Evolutionary conservation across 331 rosid species (phyloP).

Genomic region (Arachis monticola): DNA sequence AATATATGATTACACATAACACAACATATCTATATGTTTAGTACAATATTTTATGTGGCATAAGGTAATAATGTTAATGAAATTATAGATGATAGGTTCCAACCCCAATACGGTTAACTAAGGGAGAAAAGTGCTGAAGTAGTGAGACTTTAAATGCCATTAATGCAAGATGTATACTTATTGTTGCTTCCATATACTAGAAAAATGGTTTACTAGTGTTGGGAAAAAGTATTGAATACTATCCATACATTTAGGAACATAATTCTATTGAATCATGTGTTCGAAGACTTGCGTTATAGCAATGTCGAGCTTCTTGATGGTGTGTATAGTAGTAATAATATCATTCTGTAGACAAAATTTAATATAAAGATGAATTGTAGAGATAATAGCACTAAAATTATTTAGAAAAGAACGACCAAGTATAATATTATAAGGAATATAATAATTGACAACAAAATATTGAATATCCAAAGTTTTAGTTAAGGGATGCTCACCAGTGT

Average conservation of each 20-base stretch:
- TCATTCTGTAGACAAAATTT: no score
- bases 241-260: neutral
- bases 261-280: slow-evolving; percentile 42
- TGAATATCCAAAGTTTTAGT: no score
- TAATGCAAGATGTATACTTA: slow-evolving; percentile 5
- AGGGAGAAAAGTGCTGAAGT: slow-evolving; percentile 20
- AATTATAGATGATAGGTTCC: slow-evolving; percentile 16
- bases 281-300: slow-evolving; percentile 42
- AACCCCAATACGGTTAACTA: neutral
- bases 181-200: slow-evolving; percentile 19
- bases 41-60: slow-evolving; percentile 36
- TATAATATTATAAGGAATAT: no score
- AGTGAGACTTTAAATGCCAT: slow-evolving; percentile 14
- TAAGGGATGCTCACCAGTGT: no score
- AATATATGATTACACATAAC: slow-evolving; percentile 3
- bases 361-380: no score
- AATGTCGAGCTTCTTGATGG: no score
- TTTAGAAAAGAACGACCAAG: no score
- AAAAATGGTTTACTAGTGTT: neutral
- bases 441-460: no score
- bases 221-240: neutral
- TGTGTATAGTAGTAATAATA: no score
- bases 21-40: slow-evolving; percentile 32
- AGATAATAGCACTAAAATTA: no score
- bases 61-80: slow-evolving; percentile 22